These are phyloP conservation scores for Xerocomus brunneocitrinus DNA, from an alignment of 768 basidiomycete species.

Conservation along the genomic window DNA sequence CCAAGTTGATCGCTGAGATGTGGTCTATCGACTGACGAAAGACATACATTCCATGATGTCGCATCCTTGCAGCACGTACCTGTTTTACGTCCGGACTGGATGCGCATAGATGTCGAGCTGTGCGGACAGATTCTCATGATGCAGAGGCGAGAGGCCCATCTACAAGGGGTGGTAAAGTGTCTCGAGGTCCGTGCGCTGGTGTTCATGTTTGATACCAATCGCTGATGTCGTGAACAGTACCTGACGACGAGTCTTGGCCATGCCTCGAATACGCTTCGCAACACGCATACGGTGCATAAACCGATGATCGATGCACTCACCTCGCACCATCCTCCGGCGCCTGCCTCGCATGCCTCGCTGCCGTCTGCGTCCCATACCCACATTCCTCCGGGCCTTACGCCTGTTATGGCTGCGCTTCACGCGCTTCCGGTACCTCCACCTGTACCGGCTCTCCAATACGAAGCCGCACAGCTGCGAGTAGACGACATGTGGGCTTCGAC, in stretches of 20 bases:
- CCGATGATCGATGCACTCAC: slow-evolving; percentile 44
- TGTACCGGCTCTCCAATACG: slow-evolving; percentile 54
- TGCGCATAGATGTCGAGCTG: slow-evolving; percentile 77
- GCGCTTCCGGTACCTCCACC: slow-evolving; percentile 21
- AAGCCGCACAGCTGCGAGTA: slow-evolving; percentile 63
- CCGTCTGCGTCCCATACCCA: slow-evolving; percentile 3
- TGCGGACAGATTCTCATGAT: slow-evolving; percentile 71
- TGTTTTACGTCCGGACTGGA: slow-evolving; percentile 54
- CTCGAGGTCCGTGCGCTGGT: slow-evolving; percentile 41
- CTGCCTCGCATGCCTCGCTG: neutral
- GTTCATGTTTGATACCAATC: slow-evolving; percentile 5
- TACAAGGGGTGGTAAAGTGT: slow-evolving; percentile 58
- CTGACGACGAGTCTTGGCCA: slow-evolving; percentile 50
- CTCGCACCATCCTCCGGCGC: slow-evolving; percentile 12
- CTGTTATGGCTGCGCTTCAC: slow-evolving; percentile 33
- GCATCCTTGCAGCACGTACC: slow-evolving; percentile 43
- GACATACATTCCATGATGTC: slow-evolving; percentile 66
- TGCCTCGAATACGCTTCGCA: slow-evolving; percentile 53
- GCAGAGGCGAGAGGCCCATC: slow-evolving; percentile 61
- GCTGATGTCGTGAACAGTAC: slow-evolving; percentile 30
- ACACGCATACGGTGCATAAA: slow-evolving; percentile 53
- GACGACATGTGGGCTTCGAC: slow-evolving; percentile 66
- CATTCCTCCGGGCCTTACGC: slow-evolving; percentile 18
- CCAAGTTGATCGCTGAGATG: neutral
- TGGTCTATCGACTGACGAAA: slow-evolving; percentile 27